These are phyloP conservation scores for Phaseolus lunatus DNA, from an alignment of 306 rosid genomes.

Conservation along the genomic window DNA sequence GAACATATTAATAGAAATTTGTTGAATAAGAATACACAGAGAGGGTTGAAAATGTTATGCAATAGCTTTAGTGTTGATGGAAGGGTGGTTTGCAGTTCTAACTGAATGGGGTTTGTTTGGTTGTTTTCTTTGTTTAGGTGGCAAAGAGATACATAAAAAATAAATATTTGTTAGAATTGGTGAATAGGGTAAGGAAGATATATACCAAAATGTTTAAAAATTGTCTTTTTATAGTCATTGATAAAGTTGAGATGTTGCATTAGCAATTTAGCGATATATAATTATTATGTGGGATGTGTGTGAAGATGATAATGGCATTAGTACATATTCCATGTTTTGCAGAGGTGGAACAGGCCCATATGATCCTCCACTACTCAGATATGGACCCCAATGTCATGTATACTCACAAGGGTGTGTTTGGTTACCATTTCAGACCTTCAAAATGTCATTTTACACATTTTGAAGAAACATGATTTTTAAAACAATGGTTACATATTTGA, in stretches of 20 bases:
- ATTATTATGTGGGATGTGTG: background rate
- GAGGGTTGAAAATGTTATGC: constrained; percentile 39
- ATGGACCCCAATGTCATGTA: constrained; percentile 40
- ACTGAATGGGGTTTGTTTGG: too few species aligned
- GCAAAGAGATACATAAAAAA: constrained; percentile 18
- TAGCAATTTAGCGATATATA: background rate
- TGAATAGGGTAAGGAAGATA: constrained; percentile 11
- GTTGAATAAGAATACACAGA: constrained; percentile 14
- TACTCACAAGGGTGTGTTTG: constrained; percentile 14
- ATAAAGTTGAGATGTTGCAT: constrained; percentile 1
- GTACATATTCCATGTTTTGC: constrained; percentile 49
- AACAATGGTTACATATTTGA: too few species aligned
- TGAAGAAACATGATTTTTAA: too few species aligned
- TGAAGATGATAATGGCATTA: constrained; percentile 25
- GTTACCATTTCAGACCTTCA: background rate
- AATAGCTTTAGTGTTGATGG: too few species aligned
- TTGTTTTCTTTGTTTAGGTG: constrained; percentile 20
- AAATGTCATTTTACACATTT: too few species aligned
- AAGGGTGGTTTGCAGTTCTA: too few species aligned
- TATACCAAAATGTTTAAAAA: background rate
- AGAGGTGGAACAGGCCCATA: constrained; percentile 55
- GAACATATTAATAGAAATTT: constrained; percentile 12
- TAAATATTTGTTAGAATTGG: constrained; percentile 10
- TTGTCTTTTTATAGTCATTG: constrained; percentile 2
- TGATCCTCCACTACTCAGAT: constrained; percentile 53